Percentiles rank a stretch among this genome's conserved stretches.
These are phyloP conservation scores for Lichtheimia ornata DNA, from an alignment of 371 early-diverging fungal species.

Conservation along the genomic window DNA sequence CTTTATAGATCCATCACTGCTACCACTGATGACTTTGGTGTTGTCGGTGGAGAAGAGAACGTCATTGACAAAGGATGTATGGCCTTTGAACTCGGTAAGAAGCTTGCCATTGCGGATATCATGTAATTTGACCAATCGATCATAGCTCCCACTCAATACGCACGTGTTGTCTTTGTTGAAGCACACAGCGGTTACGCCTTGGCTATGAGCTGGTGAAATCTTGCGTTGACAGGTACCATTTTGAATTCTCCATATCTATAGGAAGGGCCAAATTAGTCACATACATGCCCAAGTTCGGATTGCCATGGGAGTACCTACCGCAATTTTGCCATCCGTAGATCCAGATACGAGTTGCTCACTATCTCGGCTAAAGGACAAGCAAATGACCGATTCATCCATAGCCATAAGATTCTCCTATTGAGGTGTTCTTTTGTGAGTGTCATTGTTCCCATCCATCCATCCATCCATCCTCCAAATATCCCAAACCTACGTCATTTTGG, in stretches of 20 bases:
- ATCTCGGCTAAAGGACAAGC: constrained; percentile 73
- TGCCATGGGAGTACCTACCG: constrained; percentile 35
- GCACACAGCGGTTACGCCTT: constrained; percentile 78
- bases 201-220: constrained; percentile 81
- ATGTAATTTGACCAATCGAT: constrained; percentile 78
- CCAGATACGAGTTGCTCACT: constrained; percentile 86
- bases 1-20: constrained; percentile 88
- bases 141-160: constrained; percentile 81
- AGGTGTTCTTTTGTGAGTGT: too few species aligned
- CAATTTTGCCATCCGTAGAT: constrained; percentile 82
- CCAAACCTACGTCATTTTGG: constrained; percentile 72
- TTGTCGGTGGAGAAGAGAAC: constrained; percentile 73
- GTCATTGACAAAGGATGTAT: constrained; percentile 83
- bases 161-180: constrained; percentile 78
- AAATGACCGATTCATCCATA: constrained; percentile 86
- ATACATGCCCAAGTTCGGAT: not conserved
- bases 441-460: not conserved
- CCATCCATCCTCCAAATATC: not conserved
- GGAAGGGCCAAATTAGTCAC: not conserved
- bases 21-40: constrained; percentile 69
- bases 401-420: constrained; percentile 81
- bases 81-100: constrained; percentile 89
- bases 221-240: constrained; percentile 76
- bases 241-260: constrained; percentile 74
- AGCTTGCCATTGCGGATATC: constrained; percentile 88